Evolutionary conservation across 1,284 basidiomycete genomes (phyloP).

Genomic region (Ceratobasidium sp.): DNA sequence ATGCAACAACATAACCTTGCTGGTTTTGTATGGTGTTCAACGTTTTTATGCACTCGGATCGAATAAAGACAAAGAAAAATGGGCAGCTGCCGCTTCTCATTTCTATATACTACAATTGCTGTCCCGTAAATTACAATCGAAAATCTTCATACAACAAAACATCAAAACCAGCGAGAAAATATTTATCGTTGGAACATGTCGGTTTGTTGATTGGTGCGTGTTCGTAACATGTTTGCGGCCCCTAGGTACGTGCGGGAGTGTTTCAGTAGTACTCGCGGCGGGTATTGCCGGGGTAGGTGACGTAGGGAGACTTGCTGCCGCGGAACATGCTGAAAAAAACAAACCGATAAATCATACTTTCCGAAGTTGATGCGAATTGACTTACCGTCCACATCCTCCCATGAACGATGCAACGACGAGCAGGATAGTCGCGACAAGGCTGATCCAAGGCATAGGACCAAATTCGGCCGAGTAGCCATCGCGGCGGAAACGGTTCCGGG

Average conservation of each 20-base stretch:
- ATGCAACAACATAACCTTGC: conserved; percentile 3
- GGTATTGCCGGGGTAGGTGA: conserved; percentile 29
- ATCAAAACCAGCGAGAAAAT: conserved; percentile 18
- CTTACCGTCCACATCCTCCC: conserved; percentile 41
- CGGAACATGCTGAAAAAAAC: conserved; percentile 40
- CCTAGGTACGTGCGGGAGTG: background rate
- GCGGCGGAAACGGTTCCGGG: conserved; percentile 40
- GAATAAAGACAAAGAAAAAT: background rate
- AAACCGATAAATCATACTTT: background rate
- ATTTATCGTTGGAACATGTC: conserved; percentile 13
- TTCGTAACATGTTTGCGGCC: conserved; percentile 8
- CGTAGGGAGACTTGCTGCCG: conserved; percentile 38
- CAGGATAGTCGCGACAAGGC: conserved; percentile 35
- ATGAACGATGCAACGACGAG: conserved; percentile 34
- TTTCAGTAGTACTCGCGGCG: conserved; percentile 34
- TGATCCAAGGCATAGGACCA: conserved; percentile 44
- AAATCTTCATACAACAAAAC: conserved; percentile 40
- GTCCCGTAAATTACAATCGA: conserved; percentile 39
- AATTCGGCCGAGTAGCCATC: conserved; percentile 36
- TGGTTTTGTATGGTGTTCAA: background rate
- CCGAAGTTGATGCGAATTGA: background rate
- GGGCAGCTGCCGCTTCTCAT: conserved; percentile 18
- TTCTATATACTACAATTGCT: conserved; percentile 44
- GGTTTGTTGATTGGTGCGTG: conserved; percentile 1
- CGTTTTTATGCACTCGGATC: background rate